Percentiles rank a stretch among this genome's conserved stretches.
phyloP scores from a whole-genome alignment of 805 yeast genomes.

The Torulaspora gathmanii region DNA sequence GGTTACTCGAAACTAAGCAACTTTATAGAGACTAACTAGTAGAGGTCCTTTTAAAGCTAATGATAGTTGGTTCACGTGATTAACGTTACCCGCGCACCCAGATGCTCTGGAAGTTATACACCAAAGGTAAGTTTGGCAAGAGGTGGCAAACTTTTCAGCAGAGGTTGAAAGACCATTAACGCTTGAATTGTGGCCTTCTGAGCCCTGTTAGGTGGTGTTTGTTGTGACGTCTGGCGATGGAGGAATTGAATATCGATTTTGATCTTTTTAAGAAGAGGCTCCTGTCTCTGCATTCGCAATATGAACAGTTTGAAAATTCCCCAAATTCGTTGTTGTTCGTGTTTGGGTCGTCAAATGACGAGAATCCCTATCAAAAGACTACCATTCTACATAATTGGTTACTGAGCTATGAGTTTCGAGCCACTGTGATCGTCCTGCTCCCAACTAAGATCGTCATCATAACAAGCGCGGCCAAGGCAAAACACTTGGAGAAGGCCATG shows the following conservation, averaged over 20 bases:
- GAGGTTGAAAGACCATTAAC: not conserved
- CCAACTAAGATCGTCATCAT: slow-evolving; percentile 56
- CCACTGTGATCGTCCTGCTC: slow-evolving; percentile 68
- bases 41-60: slow-evolving; percentile 1
- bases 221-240: slow-evolving; percentile 18
- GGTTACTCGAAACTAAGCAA: not conserved
- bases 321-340: slow-evolving; percentile 54
- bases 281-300: slow-evolving; percentile 26
- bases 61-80: slow-evolving; percentile 1
- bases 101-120: not conserved
- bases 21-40: slow-evolving; percentile 4
- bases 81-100: not conserved
- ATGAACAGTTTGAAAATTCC: slow-evolving; percentile 28
- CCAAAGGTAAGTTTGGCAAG: not conserved
- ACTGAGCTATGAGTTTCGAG: slow-evolving; percentile 93
- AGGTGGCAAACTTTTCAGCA: slow-evolving; percentile 7
- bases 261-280: slow-evolving; percentile 29
- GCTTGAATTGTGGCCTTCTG: not conserved
- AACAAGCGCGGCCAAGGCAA: slow-evolving; percentile 82
- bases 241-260: slow-evolving; percentile 32
- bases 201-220: not conserved
- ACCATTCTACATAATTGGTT: slow-evolving; percentile 87
- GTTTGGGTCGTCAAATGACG: slow-evolving; percentile 82
- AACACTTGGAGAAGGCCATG: slow-evolving; percentile 47
- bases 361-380: slow-evolving; percentile 84